Conservation (phyloP, 805 yeast species). For the Kluyveromyces wickerhamii region DNA sequence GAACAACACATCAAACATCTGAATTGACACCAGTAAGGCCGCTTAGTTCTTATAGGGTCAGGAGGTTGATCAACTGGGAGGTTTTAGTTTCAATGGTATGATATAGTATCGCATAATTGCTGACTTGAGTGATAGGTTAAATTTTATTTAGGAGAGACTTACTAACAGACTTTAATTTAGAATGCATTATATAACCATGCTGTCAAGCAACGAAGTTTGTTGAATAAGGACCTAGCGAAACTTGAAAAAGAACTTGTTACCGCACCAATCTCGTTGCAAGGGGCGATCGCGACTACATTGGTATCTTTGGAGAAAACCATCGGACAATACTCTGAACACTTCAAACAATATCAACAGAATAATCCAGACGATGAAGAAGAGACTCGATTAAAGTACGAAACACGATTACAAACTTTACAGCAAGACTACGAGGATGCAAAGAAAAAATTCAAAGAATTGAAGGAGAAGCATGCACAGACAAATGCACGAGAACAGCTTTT, state of each 20-base stretch:
- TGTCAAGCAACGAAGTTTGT: constrained; percentile 67
- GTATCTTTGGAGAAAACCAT: constrained; percentile 70
- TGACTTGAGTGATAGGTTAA: no score
- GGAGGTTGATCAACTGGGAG: no score
- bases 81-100: no score
- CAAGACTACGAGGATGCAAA: constrained; percentile 28
- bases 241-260: constrained; percentile 56
- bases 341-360: constrained; percentile 45
- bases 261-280: constrained; percentile 70
- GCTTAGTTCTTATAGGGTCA: no score
- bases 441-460: constrained; percentile 30
- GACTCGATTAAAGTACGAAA: constrained; percentile 40
- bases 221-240: constrained; percentile 57
- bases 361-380: constrained; percentile 12
- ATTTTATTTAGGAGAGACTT: no score
- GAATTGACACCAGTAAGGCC: no score
- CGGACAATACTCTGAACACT: constrained; percentile 39
- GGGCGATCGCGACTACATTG: constrained; percentile 48
- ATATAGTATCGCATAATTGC: no score
- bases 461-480: constrained; percentile 19
- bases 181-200: constrained; percentile 88
- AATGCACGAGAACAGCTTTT: constrained; percentile 22
- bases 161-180: constrained; percentile 29
- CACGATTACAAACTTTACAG: constrained; percentile 52
- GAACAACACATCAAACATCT: no score